Base-by-base conservation (phyloP, 441 rosid genomes). In the Omphalea diandra region DNA sequence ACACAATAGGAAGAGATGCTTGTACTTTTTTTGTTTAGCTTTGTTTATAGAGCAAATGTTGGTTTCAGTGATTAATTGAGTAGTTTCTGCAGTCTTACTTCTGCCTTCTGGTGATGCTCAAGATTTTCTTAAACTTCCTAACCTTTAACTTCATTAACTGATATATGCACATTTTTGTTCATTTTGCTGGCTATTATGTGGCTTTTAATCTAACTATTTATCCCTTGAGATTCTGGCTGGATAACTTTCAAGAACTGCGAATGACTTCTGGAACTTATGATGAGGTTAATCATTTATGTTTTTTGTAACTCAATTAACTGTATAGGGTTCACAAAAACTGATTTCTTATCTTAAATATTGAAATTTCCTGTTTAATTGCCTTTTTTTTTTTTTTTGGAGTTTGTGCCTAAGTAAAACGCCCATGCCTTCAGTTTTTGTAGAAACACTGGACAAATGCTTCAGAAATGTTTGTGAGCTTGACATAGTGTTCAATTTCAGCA, bases 371-470 rank as follows among this genome's bases (percentile, higher is more conserved):
- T n/a, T 53, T 33, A 11, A 17, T 67, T 71, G 1, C 78, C 63
- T 78, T 27, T 17, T 26, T 35, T 46, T 7, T 10, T 70, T 57
- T 35, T 46, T 40, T 61, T 65, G 71, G 44, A 67, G 72, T 17
- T 47, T 59, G 68, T 72, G 36, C 68, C 73, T 17, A 69, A 65
- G 59, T 38, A 22, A 46, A n/a, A 33, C 50, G 75, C 17, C 77
- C 33, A 1, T 76, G 69, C 63, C 77, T 78, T 76, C 90, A 95
- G 99, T 95, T 83, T 83, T 89, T 82, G 99, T 89, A 78, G 98
- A 92, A 82, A 89, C 97, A 7, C 78, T 95, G 80, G 99, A 95
- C 84, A 95, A 88, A 82, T 95, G 97, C 95, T 95, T 95, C 89
- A 89, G 84, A 80, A 89, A 95, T 82, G 97, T 90, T 32, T 90